Evolutionary conservation across 139 green algal genomes (phyloP).

Genomic region (Marvania coccoides): DNA sequence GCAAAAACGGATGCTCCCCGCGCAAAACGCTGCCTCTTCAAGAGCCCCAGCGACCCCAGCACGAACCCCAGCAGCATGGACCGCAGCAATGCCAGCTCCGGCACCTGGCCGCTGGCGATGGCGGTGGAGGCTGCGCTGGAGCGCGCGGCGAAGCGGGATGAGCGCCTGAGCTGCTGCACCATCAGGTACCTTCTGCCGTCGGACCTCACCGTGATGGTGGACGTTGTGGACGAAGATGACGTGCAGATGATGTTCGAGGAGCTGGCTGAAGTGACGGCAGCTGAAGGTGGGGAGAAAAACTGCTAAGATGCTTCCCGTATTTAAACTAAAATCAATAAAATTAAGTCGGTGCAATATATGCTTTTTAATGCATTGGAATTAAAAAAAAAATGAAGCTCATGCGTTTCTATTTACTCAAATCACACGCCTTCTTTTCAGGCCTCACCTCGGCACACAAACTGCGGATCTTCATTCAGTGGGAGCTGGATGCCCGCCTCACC

Average conservation of each 20-base stretch:
- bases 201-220: constrained; percentile 37
- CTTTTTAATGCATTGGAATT: no score
- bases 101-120: neutral
- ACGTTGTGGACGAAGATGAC: constrained; percentile 38
- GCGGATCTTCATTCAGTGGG: constrained; percentile 31
- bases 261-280: neutral
- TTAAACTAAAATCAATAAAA: no score
- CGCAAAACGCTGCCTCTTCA: neutral
- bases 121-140: neutral
- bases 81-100: no score
- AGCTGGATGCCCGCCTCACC: neutral
- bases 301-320: no score
- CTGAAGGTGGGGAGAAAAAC: neutral
- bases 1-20: neutral
- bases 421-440: no score
- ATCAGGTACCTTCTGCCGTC: constrained; percentile 32
- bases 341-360: no score
- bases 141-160: constrained; percentile 20
- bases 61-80: no score
- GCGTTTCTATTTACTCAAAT: no score
- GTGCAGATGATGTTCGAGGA: constrained; percentile 55
- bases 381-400: no score
- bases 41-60: no score
- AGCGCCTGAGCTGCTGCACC: neutral
- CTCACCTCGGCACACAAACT: neutral